Evolutionary conservation across 73 alveolate genomes (phyloP).

Genomic region (Stentor coeruleus): DNA sequence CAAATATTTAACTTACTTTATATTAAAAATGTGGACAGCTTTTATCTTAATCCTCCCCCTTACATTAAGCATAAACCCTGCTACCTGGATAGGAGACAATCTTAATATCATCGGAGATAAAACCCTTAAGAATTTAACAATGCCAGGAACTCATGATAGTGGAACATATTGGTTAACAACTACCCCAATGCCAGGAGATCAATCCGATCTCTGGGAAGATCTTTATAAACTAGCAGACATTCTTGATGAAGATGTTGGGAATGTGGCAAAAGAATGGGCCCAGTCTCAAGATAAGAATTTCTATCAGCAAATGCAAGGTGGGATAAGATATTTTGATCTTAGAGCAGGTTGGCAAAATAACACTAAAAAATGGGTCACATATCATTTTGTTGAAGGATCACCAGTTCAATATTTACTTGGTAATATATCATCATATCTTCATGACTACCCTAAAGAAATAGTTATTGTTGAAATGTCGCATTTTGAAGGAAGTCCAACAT

Average conservation of each 20-base stretch:
- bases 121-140: not conserved
- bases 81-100: not conserved
- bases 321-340: slow-evolving; percentile 2
- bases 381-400: not conserved
- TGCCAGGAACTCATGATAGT: slow-evolving; percentile 6
- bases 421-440: not conserved
- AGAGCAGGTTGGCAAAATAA: slow-evolving; percentile 12
- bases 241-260: not conserved
- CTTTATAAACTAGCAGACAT: no score
- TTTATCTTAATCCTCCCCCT: no score
- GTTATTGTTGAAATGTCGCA: slow-evolving; percentile 21
- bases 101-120: not conserved
- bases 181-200: not conserved
- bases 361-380: not conserved
- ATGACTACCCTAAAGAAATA: slow-evolving; percentile 11
- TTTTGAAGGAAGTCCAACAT: not conserved
- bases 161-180: not conserved
- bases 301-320: not conserved
- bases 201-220: no score
- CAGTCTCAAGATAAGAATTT: not conserved
- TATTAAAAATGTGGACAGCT: no score
- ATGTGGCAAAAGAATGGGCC: not conserved
- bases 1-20: no score
- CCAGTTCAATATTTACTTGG: not conserved
- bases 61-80: no score